Base-by-base conservation (phyloP, 768 basidiomycete genomes). In the Leccinum aurantiacum region DNA sequence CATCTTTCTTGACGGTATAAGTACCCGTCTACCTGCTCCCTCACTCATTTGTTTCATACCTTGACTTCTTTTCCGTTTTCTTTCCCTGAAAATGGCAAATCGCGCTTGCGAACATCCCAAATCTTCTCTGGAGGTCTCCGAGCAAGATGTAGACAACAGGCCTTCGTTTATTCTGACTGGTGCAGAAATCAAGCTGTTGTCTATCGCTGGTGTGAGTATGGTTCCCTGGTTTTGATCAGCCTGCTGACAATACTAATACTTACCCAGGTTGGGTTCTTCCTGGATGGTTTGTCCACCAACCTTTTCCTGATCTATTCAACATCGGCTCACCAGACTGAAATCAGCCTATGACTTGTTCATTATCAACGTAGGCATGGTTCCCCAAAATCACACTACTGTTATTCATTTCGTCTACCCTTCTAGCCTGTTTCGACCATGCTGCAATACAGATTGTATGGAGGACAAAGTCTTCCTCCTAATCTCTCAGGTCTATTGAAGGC, bases 321-420 rank as follows among this genome's bases (percentile, higher is more conserved):
- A 41, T 33, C 5, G 14, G n/a, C 48, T 69, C 8, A 65, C 57
- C 13, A 57, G 57, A n/a, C 15, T 35, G 22, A n/a, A 25, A 51
- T 22, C 61, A 86, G 87, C 87, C 4, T 89, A 89, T 63, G 87
- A 89, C 67, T 74, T 89, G 2, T 89, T 88, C 74, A 81, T 88
- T 59, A 87, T 89, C 69, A 88, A 88, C 69, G 85, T 84, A 60
- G 50, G 83, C 65, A 7, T 3, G 5, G 6, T 10, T 5, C 33
- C 7, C 11, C 15, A 17, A 27, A 15, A 8, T n/a, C 8, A 15
- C 46, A 6, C 0, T 52, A 1, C 27, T 31, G 7, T 46, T 31
- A 22, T 44, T 57, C 33, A 53, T 17, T 14, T 54, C 38, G 15
- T 11, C 8, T 53, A 6, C 17, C 44, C 35, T 44, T 49, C 13